Base-by-base conservation (phyloP, 495 filamentous ascomycete genomes). In the Bacidia gigantensis region DNA sequence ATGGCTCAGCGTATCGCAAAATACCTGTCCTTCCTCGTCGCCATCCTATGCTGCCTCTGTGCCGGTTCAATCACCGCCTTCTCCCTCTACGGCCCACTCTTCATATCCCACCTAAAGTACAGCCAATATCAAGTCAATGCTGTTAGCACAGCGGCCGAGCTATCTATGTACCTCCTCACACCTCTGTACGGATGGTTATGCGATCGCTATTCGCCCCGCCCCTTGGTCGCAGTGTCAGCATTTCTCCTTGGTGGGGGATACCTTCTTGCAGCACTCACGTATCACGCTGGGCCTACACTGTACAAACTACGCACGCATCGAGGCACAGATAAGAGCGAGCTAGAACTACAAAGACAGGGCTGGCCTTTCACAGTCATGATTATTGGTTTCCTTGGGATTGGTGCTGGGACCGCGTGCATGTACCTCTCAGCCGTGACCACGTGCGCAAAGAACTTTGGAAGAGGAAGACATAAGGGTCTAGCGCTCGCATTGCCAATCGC, bases 401-500 rank as follows among this genome's bases (percentile, higher is more conserved):
- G 92, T 0, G 76, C 81, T 55, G 90, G 81, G 3, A 96, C 92
- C 0, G 81, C 82, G 54, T 75, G 75, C 60, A 86, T 97, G 82
- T 96, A 97, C 63, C 63, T 96, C 23, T 74, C 78, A 32, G 84
- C 86, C 0, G 83, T 98, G 25, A 88, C 92, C 21, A 95, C 89
- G 1, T 95, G 88, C 54, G 92, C 90, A 22, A 98, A 98, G 78
- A 97, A 95, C 66, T 96, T 97, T 64, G 87, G 90, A 18, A 72
- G 82, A 38, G 86, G 89, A 2, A 88, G 83, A 61, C 79, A 93
- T 59, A 84, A 88, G 62, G 90, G 92, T 0, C 65, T 98, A 51
- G 89, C 93, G 60, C 70, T 98, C 49, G 90, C 89, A 21, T 66
- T 86, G 48, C 92, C 92, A 5, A 96, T 98, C 69, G 87, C 92